phyloP scores from a whole-genome alignment of 331 rosid genomes.

The Quercus tomentella region DNA sequence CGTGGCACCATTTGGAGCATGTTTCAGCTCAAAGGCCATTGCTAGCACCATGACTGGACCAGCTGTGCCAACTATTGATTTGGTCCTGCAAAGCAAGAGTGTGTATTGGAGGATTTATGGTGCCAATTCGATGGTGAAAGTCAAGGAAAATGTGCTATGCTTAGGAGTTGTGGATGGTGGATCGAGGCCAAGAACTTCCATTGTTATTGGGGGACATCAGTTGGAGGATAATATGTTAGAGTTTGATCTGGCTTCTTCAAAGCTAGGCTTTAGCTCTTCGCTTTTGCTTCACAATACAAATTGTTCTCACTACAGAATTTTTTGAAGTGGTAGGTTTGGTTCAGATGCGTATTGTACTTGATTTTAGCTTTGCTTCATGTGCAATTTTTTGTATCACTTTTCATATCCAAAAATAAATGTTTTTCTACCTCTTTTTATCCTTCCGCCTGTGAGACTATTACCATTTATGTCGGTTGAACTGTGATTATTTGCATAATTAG shows the following conservation, averaged over 20 bases:
- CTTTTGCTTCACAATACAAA: slow-evolving; percentile 10
- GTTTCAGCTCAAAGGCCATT: slow-evolving; percentile 21
- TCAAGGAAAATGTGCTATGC: slow-evolving; percentile 40
- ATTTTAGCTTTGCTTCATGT: no score
- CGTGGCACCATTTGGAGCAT: slow-evolving; percentile 44
- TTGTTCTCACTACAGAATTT: neutral
- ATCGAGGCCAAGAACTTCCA: slow-evolving; percentile 34
- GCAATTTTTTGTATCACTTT: no score
- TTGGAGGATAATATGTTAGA: slow-evolving; percentile 51
- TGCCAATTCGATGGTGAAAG: slow-evolving; percentile 51
- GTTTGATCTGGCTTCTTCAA: slow-evolving; percentile 43
- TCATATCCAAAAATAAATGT: no score
- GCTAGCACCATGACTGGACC: slow-evolving; percentile 36
- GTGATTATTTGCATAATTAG: no score
- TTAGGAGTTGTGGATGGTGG: slow-evolving; percentile 50
- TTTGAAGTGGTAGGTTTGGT: neutral
- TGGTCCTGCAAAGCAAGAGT: slow-evolving; percentile 33
- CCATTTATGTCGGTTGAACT: no score
- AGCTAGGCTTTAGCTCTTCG: slow-evolving; percentile 49
- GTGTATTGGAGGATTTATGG: slow-evolving; percentile 44
- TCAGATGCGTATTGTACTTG: no score
- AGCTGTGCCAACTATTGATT: slow-evolving; percentile 31
- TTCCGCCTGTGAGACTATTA: no score
- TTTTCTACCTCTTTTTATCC: no score
- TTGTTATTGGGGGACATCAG: slow-evolving; percentile 58